These are phyloP conservation scores for Cicer arietinum DNA, from an alignment of 306 rosid genomes.

Conservation along the genomic window DNA sequence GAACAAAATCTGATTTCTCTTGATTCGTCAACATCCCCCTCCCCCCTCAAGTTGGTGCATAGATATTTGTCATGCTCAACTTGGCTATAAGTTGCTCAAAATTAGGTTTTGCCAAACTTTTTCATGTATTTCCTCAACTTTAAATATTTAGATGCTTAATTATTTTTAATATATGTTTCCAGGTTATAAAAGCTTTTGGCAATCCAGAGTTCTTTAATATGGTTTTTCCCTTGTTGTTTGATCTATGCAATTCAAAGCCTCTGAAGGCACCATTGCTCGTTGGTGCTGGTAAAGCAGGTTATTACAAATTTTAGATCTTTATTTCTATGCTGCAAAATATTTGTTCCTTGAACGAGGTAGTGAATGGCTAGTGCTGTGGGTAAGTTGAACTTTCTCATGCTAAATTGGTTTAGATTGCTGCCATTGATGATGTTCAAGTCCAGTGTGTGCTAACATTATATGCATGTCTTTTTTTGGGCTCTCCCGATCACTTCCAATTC, in stretches of 20 bases:
- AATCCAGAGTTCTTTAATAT: constrained; percentile 75
- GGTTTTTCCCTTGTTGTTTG: constrained; percentile 73
- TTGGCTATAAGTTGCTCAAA: too few relatives aligned
- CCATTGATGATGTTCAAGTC: constrained; percentile 4
- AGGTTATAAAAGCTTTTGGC: constrained; percentile 90
- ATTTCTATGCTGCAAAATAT: constrained; percentile 22
- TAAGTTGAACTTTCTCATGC: constrained; percentile 23
- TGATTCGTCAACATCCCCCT: too few relatives aligned
- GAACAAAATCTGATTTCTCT: too few relatives aligned
- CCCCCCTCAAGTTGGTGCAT: too few relatives aligned
- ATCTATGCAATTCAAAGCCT: constrained; percentile 58
- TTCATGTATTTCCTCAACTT: constrained; percentile 1
- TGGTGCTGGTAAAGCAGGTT: constrained; percentile 71
- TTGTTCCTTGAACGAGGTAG: constrained; percentile 22
- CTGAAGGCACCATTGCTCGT: constrained; percentile 54
- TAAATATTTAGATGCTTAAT: constrained; percentile 35
- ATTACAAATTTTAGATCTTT: constrained; percentile 40
- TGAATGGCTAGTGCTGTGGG: constrained; percentile 20
- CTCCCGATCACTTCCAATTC: background rate
- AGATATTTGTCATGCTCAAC: too few relatives aligned
- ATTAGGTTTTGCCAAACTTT: background rate
- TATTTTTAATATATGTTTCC: constrained; percentile 49
- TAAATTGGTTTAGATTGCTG: constrained; percentile 27
- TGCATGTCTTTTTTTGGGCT: background rate
- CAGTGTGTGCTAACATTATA: background rate